phyloP scores from a whole-genome alignment of 805 yeast genomes.

The Kodamaea nitidulidarum region DNA sequence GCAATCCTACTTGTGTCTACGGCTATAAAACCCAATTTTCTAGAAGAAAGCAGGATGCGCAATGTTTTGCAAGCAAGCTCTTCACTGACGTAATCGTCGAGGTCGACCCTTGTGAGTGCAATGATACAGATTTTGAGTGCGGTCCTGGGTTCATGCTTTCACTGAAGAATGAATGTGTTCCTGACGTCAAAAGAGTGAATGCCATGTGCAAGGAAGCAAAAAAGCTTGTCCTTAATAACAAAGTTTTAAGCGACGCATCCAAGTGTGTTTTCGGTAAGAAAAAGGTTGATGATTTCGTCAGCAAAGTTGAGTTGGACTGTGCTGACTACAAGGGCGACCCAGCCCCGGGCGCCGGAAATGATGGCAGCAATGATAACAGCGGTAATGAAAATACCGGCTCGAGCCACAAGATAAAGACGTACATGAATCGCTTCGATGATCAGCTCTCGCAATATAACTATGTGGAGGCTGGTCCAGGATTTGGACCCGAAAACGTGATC shows the following conservation, averaged over 20 bases:
- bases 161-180: conserved; percentile 42
- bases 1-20: conserved; percentile 51
- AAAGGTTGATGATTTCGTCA: conserved; percentile 18
- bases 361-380: conserved; percentile 8
- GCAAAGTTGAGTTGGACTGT: conserved; percentile 34
- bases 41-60: conserved; percentile 61
- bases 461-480: conserved; percentile 45
- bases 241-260: conserved; percentile 42
- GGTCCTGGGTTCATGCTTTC: conserved; percentile 40
- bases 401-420: conserved; percentile 30
- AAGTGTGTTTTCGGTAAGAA: conserved; percentile 33
- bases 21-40: conserved; percentile 63
- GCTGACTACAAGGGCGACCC: conserved; percentile 16
- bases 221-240: conserved; percentile 33
- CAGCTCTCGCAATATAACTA: conserved; percentile 54
- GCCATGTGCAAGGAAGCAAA: conserved; percentile 22
- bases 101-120: conserved; percentile 62
- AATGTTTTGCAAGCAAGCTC: conserved; percentile 54
- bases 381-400: conserved; percentile 10
- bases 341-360: conserved; percentile 10
- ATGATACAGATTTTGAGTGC: conserved; percentile 69
- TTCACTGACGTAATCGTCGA: conserved; percentile 44
- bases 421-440: conserved; percentile 47
- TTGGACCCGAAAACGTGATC: conserved; percentile 44
- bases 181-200: conserved; percentile 23